These are phyloP conservation scores for Trichoderma pleuroti DNA, from an alignment of 2,329 filamentous ascomycete species.

Conservation along the genomic window DNA sequence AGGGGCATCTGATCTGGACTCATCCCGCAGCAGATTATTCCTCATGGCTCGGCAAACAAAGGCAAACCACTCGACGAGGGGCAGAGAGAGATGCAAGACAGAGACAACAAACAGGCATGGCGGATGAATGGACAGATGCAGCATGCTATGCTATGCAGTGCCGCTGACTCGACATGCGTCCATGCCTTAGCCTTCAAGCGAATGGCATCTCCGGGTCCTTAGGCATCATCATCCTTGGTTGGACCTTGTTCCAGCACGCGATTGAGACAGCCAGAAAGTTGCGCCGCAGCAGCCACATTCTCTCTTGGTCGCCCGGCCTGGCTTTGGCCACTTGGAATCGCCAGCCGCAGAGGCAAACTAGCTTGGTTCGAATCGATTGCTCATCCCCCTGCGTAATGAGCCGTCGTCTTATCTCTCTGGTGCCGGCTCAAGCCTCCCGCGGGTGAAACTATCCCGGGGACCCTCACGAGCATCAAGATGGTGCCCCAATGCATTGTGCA, in stretches of 20 bases:
- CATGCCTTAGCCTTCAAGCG: not conserved
- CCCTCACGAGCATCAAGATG: not conserved
- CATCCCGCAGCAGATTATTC: not conserved
- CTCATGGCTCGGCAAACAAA: not conserved
- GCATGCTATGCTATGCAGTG: not conserved
- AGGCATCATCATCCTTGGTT: slow-evolving; percentile 7
- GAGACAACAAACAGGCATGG: not conserved
- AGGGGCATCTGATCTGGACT: not conserved
- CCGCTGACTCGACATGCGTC: not conserved
- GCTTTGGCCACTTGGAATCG: not conserved
- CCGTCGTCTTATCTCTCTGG: not conserved
- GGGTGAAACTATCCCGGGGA: slow-evolving; percentile 8
- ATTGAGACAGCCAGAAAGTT: not conserved
- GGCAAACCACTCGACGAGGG: not conserved
- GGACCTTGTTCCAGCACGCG: not conserved
- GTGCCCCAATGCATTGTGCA: not conserved
- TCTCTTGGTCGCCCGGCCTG: not conserved
- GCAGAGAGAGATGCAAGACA: not conserved
- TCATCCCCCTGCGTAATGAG: slow-evolving; percentile 16
- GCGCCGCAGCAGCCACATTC: slow-evolving; percentile 11
- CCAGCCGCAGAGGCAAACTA: not conserved
- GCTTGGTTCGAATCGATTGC: slow-evolving; percentile 5
- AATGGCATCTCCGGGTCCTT: not conserved
- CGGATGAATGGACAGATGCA: not conserved
- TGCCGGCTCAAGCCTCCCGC: not conserved